These are phyloP conservation scores for Diaporthe destruens DNA, from an alignment of 2,329 filamentous ascomycete species.

Conservation along the genomic window DNA sequence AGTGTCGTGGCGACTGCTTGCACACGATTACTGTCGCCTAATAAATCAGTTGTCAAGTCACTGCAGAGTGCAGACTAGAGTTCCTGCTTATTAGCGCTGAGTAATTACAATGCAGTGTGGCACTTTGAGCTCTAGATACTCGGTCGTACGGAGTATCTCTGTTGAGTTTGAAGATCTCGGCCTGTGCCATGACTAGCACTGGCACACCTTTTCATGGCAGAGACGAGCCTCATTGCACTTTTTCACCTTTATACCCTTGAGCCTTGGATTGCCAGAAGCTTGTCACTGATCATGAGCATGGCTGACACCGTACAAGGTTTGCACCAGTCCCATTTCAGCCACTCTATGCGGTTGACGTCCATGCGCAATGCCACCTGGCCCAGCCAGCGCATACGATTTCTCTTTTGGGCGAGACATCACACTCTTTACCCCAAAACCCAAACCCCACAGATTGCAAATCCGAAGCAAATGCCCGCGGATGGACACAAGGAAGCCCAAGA, in stretches of 20 bases:
- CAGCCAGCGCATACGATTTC: constrained; percentile 1
- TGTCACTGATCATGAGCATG: background rate
- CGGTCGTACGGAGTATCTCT: background rate
- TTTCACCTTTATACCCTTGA: background rate
- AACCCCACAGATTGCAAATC: constrained; percentile 1
- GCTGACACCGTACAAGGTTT: constrained; percentile 1
- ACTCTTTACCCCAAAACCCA: background rate
- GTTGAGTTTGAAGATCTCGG: background rate
- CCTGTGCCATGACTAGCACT: background rate
- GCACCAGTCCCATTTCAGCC: constrained; percentile 1
- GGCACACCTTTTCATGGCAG: too few relatives aligned
- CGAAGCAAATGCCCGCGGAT: background rate
- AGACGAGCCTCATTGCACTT: background rate
- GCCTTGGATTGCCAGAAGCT: background rate
- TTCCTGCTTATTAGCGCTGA: background rate
- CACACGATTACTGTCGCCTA: background rate
- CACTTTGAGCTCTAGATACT: background rate
- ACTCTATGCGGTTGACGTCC: background rate
- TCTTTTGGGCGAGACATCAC: background rate
- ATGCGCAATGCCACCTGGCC: background rate
- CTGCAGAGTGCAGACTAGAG: too few relatives aligned
- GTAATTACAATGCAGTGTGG: too few relatives aligned
- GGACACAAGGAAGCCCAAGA: background rate
- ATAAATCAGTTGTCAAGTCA: background rate
- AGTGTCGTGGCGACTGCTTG: constrained; percentile 1